Evolutionary conservation across 1,139 yeast genomes (phyloP).

Genomic region (Yamadazyma conglobata): DNA sequence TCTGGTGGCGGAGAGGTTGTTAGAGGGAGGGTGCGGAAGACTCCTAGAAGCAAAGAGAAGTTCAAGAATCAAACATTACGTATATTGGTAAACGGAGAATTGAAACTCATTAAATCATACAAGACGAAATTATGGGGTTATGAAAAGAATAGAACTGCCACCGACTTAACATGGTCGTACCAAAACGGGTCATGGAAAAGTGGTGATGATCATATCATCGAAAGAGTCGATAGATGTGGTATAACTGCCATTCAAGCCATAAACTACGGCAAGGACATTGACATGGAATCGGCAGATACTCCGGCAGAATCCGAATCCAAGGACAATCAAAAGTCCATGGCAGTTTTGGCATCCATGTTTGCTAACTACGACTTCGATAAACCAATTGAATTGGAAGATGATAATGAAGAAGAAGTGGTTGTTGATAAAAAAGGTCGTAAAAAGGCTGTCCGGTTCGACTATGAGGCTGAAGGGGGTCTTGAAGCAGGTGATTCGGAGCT

Average conservation of each 20-base stretch:
- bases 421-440: slow-evolving; percentile 48
- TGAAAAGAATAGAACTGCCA: slow-evolving; percentile 58
- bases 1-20: slow-evolving; percentile 48
- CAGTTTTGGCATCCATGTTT: slow-evolving; percentile 52
- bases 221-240: slow-evolving; percentile 36
- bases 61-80: slow-evolving; percentile 61
- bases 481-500: slow-evolving; percentile 19
- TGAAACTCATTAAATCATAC: slow-evolving; percentile 54
- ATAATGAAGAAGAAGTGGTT: slow-evolving; percentile 44
- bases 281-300: slow-evolving; percentile 16
- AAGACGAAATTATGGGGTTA: slow-evolving; percentile 90
- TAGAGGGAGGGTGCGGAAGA: slow-evolving; percentile 60
- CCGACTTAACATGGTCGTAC: slow-evolving; percentile 63
- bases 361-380: slow-evolving; percentile 56
- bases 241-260: slow-evolving; percentile 21
- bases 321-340: slow-evolving; percentile 29
- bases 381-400: slow-evolving; percentile 47
- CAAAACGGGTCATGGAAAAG: slow-evolving; percentile 75
- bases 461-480: slow-evolving; percentile 30
- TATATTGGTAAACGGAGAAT: slow-evolving; percentile 57
- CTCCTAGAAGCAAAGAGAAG: slow-evolving; percentile 40
- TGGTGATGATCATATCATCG: slow-evolving; percentile 77
- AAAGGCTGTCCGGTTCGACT: slow-evolving; percentile 32
- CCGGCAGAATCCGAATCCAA: slow-evolving; percentile 23
- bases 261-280: slow-evolving; percentile 18